Evolutionary conservation across 768 basidiomycete species (phyloP), one percentile per base, ranked within the genome.

Genomic region (Hirschioporus abietinus): DNA sequence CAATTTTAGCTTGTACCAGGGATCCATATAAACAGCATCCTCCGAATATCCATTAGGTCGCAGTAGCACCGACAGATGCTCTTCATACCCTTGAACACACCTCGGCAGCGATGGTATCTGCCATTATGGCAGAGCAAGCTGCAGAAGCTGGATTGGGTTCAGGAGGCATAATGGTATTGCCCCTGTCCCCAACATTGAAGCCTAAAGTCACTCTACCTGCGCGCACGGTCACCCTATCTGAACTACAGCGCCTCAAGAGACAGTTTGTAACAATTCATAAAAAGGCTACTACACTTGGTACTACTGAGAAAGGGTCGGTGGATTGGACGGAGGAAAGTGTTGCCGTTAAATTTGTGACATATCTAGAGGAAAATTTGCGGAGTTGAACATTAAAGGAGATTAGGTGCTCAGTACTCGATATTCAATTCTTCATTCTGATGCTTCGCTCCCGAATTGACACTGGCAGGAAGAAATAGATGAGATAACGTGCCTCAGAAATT

Each of bases 211-310:
- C 78, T 15, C 84, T 96, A 20, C 92, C 93, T 0, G 73, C 84
- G 52, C 88, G 92, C 7, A 83, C 82, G 67, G 70, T 97, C 30
- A 94, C 95, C 42, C 81, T 98, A 7, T 88, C 92, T 0, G 94
- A 96, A 77, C 81, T 97, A 65, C 95, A 96, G 75, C 83, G 96
- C 30, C 78, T 91, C 58, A 98, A 96, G 75, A 83, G 96, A 58
- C 95, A 98, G 75, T 99, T 96, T 72, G 90, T 96, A 35, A 86
- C 86, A 3, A 83, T 93, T 35, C 95, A 98, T 75, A 93, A 91
- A 74, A 95, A 93, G 71, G 93, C 93, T 7, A 89, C 94, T 66
- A 92, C 89, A 1, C 83, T 93, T 7, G 92, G 92, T 17, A 88
- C 88, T 18, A 90, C 86, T 7, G 92, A 93, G 72, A 87, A 87